Evolutionary conservation across 352 stramenopile species (phyloP).

Genomic region (Phytophthora rubi): DNA sequence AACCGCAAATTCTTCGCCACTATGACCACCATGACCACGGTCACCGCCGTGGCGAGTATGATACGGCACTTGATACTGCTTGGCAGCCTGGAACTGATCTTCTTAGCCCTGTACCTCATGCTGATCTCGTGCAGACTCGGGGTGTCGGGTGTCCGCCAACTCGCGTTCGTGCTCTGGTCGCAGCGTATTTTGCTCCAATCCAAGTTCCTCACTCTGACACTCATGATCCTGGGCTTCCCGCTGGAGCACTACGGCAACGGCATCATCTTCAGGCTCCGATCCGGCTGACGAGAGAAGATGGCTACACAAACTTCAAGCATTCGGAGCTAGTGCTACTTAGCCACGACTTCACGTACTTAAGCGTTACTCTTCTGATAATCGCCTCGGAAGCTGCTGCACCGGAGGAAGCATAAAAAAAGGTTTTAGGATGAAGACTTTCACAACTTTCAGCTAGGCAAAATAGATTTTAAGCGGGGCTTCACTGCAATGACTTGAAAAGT

Average conservation of each 20-base stretch:
- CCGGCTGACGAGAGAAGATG: neutral
- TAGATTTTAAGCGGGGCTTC: too few species aligned
- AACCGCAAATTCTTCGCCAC: slow-evolving; percentile 37
- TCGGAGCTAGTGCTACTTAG: slow-evolving; percentile 1
- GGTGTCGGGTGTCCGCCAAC: slow-evolving; percentile 21
- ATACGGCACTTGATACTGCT: slow-evolving; percentile 22
- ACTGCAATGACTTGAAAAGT: too few species aligned
- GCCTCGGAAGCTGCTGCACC: too few species aligned
- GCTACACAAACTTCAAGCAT: slow-evolving; percentile 12
- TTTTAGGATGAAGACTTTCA: too few species aligned
- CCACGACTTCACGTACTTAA: neutral
- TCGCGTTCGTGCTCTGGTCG: slow-evolving; percentile 40
- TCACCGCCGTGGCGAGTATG: slow-evolving; percentile 10
- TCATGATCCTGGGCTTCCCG: slow-evolving; percentile 38
- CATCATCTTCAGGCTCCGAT: slow-evolving; percentile 22
- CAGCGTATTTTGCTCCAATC: slow-evolving; percentile 32
- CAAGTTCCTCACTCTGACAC: slow-evolving; percentile 25
- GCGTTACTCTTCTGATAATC: neutral
- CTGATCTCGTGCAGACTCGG: slow-evolving; percentile 12
- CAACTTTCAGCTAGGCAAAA: too few species aligned
- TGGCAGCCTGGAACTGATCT: slow-evolving; percentile 17
- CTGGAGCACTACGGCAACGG: slow-evolving; percentile 39
- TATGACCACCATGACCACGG: slow-evolving; percentile 24
- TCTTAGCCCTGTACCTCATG: slow-evolving; percentile 29
- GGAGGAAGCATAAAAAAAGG: too few species aligned